These are phyloP conservation scores for Amylostereum chailletii DNA, from an alignment of 1,284 basidiomycete species.

Conservation along the genomic window DNA sequence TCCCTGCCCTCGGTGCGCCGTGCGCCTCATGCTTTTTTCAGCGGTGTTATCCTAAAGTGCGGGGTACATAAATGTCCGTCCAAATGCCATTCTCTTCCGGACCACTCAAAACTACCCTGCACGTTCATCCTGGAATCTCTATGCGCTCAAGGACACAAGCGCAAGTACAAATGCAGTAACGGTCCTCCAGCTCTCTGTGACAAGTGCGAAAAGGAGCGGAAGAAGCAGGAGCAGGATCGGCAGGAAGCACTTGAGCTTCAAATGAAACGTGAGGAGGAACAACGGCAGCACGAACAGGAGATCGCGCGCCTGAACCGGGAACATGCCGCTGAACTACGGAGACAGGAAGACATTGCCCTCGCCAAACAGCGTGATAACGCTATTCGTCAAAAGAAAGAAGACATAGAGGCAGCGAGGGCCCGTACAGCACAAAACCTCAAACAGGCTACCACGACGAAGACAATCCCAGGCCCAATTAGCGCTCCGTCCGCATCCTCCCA, in stretches of 20 bases:
- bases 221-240: conserved; percentile 9
- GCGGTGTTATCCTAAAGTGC: not conserved
- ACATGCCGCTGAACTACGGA: not conserved
- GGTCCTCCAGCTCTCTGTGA: not conserved
- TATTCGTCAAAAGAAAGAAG: conserved; percentile 23
- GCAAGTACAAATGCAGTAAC: not conserved
- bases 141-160: conserved; percentile 1
- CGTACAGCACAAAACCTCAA: not conserved
- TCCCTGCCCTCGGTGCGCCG: conserved; percentile 2
- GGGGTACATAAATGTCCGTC: not conserved
- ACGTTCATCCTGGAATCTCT: not conserved
- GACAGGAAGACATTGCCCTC: conserved; percentile 18
- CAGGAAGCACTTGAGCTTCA: not conserved
- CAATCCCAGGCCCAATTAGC: too few species aligned
- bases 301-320: not conserved
- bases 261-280: not conserved
- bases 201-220: not conserved
- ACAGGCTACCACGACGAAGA: not conserved
- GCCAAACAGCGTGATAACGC: conserved; percentile 20
- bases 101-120: not conserved
- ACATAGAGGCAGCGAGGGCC: conserved; percentile 19
- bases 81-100: not conserved
- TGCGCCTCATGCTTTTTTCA: not conserved
- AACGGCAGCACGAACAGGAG: not conserved
- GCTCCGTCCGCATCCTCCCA: too few species aligned